Evolutionary conservation across 176 grass and related monocot species (phyloP), one percentile per base, ranked within the genome.

Genomic region (Alloteropsis semialata): DNA sequence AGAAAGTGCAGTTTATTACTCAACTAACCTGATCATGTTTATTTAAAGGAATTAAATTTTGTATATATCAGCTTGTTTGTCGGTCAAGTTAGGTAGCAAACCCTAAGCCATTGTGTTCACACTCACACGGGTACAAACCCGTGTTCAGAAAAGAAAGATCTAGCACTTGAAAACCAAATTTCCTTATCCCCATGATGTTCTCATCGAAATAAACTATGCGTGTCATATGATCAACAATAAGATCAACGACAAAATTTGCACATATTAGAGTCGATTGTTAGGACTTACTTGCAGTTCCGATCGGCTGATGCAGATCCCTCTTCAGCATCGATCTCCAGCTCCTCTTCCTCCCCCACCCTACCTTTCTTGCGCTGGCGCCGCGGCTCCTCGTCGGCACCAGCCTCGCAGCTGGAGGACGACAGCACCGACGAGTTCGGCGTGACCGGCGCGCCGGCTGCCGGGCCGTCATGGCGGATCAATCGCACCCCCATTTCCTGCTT

Each of bases 381-480:
- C 13, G 60, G 61, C 17, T 30, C 80, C 14, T 78, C 67, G 14
- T 46, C 42, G 13, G 11, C 39, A 11, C 10, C 39, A 45, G 24
- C 68, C 22, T 86, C 87, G 9, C 42, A 71, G 42, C 83, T 80
- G 25, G 87, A 89, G 2, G 80, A 84, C 16, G 71, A 85, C 34
- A 79, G 55, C 69, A 46, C 78, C 43, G 90, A 82, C n/a, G 87
- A 92, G 75, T 80, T 89, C 5, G 86, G 74, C 73, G 43, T 77
- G 63, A 53, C 19, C 17, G 64, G 41, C 53, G 80, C 28, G 18
- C 36, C 21, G 29, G 22, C 33, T 8, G n/a, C 44, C 67, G 12
- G 11, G 8, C 13, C 76, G 27, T 27, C 65, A 69, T n/a, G 16
- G 15, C 29, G 32, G 50, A 54, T 29, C 50, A 61, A 1, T 15